These are phyloP conservation scores for Zarea fungicola DNA, from an alignment of 2,329 filamentous ascomycete genomes.

Conservation along the genomic window DNA sequence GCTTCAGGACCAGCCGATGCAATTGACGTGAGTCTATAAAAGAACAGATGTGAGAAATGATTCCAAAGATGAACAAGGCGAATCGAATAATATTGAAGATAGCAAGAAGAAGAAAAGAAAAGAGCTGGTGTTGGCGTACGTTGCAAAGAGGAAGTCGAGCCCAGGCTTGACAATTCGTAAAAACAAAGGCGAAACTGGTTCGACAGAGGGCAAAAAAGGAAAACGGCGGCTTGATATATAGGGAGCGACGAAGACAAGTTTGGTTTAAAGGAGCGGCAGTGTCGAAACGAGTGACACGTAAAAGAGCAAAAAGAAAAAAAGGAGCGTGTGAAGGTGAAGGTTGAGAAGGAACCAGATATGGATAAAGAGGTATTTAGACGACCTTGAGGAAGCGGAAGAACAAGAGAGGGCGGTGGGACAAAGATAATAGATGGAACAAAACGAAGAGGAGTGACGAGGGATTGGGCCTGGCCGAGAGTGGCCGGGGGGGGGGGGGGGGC, in stretches of 20 bases:
- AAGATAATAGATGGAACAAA: neutral
- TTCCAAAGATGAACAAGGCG: conserved; percentile 8
- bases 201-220: conserved; percentile 6
- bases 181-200: neutral
- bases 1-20: conserved; percentile 13
- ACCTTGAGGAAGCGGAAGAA: conserved; percentile 5
- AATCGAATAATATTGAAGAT: conserved; percentile 10
- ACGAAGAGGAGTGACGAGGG: neutral
- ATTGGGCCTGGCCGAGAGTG: neutral
- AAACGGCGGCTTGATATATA: conserved; percentile 12
- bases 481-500: neutral
- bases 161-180: conserved; percentile 1
- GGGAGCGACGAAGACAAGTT: conserved; percentile 11
- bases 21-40: conserved; percentile 11
- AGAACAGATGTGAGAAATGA: no score
- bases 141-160: conserved; percentile 11
- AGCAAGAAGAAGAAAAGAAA: neutral
- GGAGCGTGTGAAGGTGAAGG: conserved; percentile 10
- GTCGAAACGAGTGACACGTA: conserved; percentile 11
- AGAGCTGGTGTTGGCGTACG: conserved; percentile 13
- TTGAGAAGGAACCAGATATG: conserved; percentile 10
- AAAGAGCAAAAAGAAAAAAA: conserved; percentile 14
- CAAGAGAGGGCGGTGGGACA: conserved; percentile 8
- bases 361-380: conserved; percentile 7
- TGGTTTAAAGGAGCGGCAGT: conserved; percentile 16